Conservation (phyloP, 169 alveolate genomes). For the Cryptosporidium ryanae region DNA sequence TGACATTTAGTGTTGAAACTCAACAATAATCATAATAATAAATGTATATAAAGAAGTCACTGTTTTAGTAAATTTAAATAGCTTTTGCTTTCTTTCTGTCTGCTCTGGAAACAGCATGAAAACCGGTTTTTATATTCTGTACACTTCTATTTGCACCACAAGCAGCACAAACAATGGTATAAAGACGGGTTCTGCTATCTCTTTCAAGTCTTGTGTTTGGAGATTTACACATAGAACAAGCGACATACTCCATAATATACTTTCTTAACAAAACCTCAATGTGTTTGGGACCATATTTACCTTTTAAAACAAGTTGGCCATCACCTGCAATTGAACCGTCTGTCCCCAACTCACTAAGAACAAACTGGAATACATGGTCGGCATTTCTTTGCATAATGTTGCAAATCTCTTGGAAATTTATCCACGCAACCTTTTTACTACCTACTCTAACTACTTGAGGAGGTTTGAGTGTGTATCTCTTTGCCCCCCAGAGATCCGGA, state of each 20-base stretch:
- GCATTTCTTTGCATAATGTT: conserved; percentile 90
- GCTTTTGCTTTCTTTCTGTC: conserved; percentile 92
- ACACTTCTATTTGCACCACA: conserved; percentile 95
- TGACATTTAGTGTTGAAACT: background rate
- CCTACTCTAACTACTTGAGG: conserved; percentile 96
- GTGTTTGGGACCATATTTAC: conserved; percentile 93
- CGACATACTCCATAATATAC: conserved; percentile 93
- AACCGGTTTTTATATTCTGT: conserved; percentile 92
- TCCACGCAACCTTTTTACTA: conserved; percentile 95
- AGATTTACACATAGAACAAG: conserved; percentile 93
- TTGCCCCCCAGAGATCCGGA: conserved; percentile 89
- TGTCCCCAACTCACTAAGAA: conserved; percentile 93
- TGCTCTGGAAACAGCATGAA: conserved; percentile 92
- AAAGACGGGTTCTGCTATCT: conserved; percentile 91
- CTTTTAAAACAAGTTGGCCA: conserved; percentile 93
- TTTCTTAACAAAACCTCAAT: conserved; percentile 91
- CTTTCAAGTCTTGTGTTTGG: conserved; percentile 91
- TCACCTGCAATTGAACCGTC: conserved; percentile 91
- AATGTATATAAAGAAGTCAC: too few species aligned
- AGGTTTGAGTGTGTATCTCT: conserved; percentile 89
- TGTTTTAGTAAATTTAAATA: conserved; percentile 1
- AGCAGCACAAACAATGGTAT: conserved; percentile 90
- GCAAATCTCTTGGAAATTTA: conserved; percentile 93
- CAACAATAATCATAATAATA: too few species aligned
- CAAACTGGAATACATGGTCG: conserved; percentile 94